Evolutionary conservation across 2,329 filamentous ascomycete species (phyloP).

Genomic region (Penicillium brasilianum): DNA sequence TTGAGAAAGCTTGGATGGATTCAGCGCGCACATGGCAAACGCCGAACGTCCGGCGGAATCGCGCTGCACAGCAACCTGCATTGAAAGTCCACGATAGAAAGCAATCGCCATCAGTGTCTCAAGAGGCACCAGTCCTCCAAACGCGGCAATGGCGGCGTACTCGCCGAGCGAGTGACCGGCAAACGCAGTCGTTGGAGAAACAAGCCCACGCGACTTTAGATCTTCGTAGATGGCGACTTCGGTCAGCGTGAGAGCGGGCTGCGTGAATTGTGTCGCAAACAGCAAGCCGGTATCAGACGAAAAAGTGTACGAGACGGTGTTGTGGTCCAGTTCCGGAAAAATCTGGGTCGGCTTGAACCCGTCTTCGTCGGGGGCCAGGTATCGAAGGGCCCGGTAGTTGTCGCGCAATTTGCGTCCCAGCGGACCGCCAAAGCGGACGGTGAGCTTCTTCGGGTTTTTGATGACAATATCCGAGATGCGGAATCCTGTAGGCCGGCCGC

Average conservation of each 20-base stretch:
- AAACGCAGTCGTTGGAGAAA: constrained; percentile 80
- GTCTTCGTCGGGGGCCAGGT: constrained; percentile 80
- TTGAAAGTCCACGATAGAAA: constrained; percentile 95
- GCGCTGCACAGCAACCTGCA: constrained; percentile 97
- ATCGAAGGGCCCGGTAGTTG: constrained; percentile 87
- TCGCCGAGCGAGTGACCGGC: constrained; percentile 95
- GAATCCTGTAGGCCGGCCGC: constrained; percentile 55
- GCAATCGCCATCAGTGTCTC: constrained; percentile 94
- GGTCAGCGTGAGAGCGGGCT: constrained; percentile 94
- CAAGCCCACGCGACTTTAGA: constrained; percentile 92
- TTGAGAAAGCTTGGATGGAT: constrained; percentile 8
- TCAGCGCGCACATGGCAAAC: constrained; percentile 94
- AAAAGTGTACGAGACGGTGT: constrained; percentile 92
- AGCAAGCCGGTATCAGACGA: constrained; percentile 89
- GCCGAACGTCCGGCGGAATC: constrained; percentile 87
- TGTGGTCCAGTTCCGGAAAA: constrained; percentile 90
- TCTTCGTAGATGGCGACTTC: constrained; percentile 98
- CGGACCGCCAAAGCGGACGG: constrained; percentile 93
- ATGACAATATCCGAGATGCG: constrained; percentile 96
- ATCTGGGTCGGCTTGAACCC: constrained; percentile 93
- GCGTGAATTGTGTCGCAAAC: constrained; percentile 95
- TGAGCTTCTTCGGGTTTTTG: constrained; percentile 97
- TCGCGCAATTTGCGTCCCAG: constrained; percentile 92
- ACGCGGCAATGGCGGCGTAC: constrained; percentile 90
- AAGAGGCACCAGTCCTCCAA: constrained; percentile 96